phyloP scores from a whole-genome alignment of 2,329 filamentous ascomycete species.

The Bipolaris cookei region DNA sequence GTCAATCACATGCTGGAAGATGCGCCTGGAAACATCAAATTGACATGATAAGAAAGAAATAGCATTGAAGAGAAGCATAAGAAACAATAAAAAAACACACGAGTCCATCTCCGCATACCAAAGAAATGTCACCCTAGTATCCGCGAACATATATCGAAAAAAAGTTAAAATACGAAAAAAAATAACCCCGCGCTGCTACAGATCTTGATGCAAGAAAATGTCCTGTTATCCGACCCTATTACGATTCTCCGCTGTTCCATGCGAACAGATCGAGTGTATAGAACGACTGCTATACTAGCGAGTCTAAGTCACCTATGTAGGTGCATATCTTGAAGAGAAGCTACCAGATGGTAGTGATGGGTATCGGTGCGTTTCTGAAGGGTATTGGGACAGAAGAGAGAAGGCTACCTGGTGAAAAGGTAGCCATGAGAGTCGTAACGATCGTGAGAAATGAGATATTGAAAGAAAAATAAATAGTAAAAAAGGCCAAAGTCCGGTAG shows the following conservation, averaged over 20 bases:
- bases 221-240: constrained; percentile 27
- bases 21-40: not conserved
- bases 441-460: constrained; percentile 25
- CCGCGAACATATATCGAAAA: constrained; percentile 1
- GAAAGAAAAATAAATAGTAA: constrained; percentile 20
- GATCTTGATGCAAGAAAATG: constrained; percentile 21
- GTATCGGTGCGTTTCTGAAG: constrained; percentile 12
- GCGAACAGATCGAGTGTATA: constrained; percentile 9
- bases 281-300: constrained; percentile 6
- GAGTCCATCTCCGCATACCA: not conserved
- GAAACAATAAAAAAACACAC: constrained; percentile 26
- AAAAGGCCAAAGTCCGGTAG: constrained; percentile 20
- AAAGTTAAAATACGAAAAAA: constrained; percentile 1
- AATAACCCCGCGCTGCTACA: constrained; percentile 4
- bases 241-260: constrained; percentile 23
- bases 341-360: constrained; percentile 2
- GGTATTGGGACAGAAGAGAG: constrained; percentile 17
- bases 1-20: not conserved
- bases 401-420: constrained; percentile 4
- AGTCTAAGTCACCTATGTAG: constrained; percentile 3
- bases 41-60: constrained; percentile 2
- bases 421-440: constrained; percentile 18
- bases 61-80: constrained; percentile 26
- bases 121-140: not conserved
- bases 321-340: constrained; percentile 7